Percentiles rank a stretch among this genome's conserved stretches.
Conservation (phyloP, 1,139 yeast genomes). For the Candida sojae region DNA sequence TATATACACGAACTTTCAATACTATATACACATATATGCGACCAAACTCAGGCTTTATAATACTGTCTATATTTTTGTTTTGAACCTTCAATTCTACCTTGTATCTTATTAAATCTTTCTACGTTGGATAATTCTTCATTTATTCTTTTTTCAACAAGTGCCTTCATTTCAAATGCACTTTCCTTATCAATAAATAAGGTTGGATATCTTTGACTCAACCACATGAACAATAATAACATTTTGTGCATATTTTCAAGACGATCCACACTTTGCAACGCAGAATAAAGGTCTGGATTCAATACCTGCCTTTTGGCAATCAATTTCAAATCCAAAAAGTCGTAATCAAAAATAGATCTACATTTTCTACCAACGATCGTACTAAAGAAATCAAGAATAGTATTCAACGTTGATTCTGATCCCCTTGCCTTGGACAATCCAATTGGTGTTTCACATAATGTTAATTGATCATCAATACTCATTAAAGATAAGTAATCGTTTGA, state of each 20-base stretch:
- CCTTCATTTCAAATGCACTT: conserved; percentile 69
- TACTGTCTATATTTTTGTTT: too few relatives aligned
- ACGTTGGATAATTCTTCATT: conserved; percentile 57
- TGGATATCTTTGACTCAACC: conserved; percentile 90
- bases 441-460: conserved; percentile 63
- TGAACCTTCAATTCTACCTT: too few relatives aligned
- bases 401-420: conserved; percentile 12
- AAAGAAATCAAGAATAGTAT: conserved; percentile 34
- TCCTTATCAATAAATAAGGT: conserved; percentile 74
- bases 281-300: conserved; percentile 19
- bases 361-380: conserved; percentile 37
- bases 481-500: conserved; percentile 25
- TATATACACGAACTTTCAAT: too few relatives aligned
- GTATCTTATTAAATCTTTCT: conserved; percentile 23
- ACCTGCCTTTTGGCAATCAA: conserved; percentile 26
- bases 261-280: conserved; percentile 40
- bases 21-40: too few relatives aligned
- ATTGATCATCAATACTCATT: conserved; percentile 51
- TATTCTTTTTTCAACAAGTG: conserved; percentile 64
- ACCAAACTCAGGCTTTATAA: too few relatives aligned
- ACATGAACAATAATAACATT: conserved; percentile 66
- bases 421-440: conserved; percentile 30
- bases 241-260: conserved; percentile 71
- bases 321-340: conserved; percentile 36
- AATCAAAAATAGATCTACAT: conserved; percentile 46